phyloP scores from a whole-genome alignment of 1,139 yeast species.

The Geotrichum fermentans region DNA sequence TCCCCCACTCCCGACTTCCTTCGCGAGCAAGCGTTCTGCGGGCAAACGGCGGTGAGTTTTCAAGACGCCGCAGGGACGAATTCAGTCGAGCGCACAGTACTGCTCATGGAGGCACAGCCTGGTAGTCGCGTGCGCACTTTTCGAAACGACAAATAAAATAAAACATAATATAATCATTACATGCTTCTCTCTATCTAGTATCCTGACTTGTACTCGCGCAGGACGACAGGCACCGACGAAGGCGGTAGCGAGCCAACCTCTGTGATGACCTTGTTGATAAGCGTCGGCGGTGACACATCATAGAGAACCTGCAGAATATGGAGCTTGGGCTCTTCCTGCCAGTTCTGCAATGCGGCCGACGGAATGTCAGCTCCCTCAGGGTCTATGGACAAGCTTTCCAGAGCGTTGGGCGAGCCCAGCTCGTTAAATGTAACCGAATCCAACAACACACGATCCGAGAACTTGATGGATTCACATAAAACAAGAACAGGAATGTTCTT shows the following conservation, averaged over 20 bases:
- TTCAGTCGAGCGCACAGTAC: too few relatives aligned
- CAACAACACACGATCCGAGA: slow-evolving; percentile 89
- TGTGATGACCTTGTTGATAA: slow-evolving; percentile 89
- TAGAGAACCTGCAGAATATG: slow-evolving; percentile 81
- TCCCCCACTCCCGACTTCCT: too few relatives aligned
- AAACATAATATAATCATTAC: neutral
- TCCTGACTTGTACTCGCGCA: slow-evolving; percentile 78
- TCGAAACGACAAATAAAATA: too few relatives aligned
- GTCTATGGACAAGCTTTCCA: slow-evolving; percentile 50
- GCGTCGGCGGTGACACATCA: slow-evolving; percentile 91
- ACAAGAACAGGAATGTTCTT: slow-evolving; percentile 91
- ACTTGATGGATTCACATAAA: slow-evolving; percentile 92
- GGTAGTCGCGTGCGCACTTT: too few relatives aligned
- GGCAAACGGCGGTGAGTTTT: too few relatives aligned
- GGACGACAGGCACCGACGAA: slow-evolving; percentile 91
- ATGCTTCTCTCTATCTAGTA: slow-evolving; percentile 24
- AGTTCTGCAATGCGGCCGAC: slow-evolving; percentile 48
- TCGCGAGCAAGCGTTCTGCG: too few relatives aligned
- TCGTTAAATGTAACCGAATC: slow-evolving; percentile 94
- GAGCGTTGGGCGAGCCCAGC: slow-evolving; percentile 77
- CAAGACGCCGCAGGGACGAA: too few relatives aligned
- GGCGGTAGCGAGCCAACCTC: slow-evolving; percentile 97
- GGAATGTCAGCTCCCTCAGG: slow-evolving; percentile 26
- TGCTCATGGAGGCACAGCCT: too few relatives aligned
- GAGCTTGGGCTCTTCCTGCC: slow-evolving; percentile 60